Base-by-base conservation (phyloP, 2,329 filamentous ascomycete genomes). In the Cordyceps cicadae region DNA sequence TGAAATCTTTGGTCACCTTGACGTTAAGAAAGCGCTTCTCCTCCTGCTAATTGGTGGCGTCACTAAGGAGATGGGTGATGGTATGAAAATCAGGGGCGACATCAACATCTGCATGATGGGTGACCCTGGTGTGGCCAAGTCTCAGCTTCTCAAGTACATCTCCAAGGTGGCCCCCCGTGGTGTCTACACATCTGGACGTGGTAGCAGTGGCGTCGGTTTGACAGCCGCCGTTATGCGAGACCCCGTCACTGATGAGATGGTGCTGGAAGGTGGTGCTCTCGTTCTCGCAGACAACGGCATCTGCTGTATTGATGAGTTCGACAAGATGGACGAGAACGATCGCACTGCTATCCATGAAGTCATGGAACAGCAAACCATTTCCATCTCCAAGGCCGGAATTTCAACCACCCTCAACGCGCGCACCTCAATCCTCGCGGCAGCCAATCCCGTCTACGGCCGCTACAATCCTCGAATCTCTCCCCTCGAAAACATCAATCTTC, bases 61-160 rank as follows among this genome's bases (percentile, higher is more conserved):
- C 1, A 94, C 87, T 4, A 99, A 99, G 75, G 88, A 94, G 70
- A 95, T 97, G 83, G 92, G 92, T 57, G 94, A 99, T 70, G 94
- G 94, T 63, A 97, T 99, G 94, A 89, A 92, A 69, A 99, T 99
- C 72, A 91, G 94, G 81, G 94, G 94, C 69, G 94, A 99, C 71
- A 96, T 99, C 79, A 99, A 99, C 76, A 88, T 99, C 64, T 97
- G 94, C 74, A 78, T 99, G 70, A 99, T 99, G 94, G 94, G 94
- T 81, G 94, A 99, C 70, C 94, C 94, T 72, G 94, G 94, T 90
- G 94, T 99, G 71, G 94, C 94, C 77, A 99, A 99, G 78, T 99
- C 94, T 43, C 94, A 99, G 78, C 79, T 99, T 66, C 83, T 99
- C 66, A 97, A 97, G 77, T 99, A 99, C 74, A 97, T 99, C 71